Base-by-base conservation (phyloP, 2,329 filamentous ascomycete genomes). In the Cordyceps militaris region DNA sequence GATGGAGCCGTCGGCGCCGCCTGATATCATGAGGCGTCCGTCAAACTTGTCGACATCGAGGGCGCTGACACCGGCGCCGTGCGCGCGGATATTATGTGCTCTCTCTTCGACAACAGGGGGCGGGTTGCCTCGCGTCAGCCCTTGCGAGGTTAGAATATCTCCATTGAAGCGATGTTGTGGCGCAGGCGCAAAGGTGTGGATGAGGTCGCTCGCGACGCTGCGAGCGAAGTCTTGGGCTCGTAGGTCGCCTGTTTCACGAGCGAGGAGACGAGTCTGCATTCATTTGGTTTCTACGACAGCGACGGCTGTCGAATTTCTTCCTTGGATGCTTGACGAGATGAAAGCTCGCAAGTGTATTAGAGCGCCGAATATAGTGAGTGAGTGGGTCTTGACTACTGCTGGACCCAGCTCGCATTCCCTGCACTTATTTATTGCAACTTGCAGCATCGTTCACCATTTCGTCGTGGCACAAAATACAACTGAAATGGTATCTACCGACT, bases 1-100 rank as follows among this genome's bases (percentile, higher is more conserved):
- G 66, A 97, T 84, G 1, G 88, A 88, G 10, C 88, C 89, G 67
- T 96, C 91, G 4, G 89, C 87, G 30, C 92, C 91, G 4, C 90
- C 93, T 0, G 92, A 96, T 2, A 96, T 73, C 61, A 97, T 79
- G 63, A 89, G 88, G 65, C 69, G 68, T 3, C 89, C 90, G 61
- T 94, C 89, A 66, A 94, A 91, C 51, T 85, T 83, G 66, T 97
- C 92, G 40, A 96, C 80, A 0, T 88, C 85, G 42, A 97, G 75
- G 40, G 87, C 84, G 66, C 87, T 94, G 38, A 92, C 88, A 14
- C 91, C 91, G 4, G 89, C 82, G 56, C 83, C 80, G 71, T 96
- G 91, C 1, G 91, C 89, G 77, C 79, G 80, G 60, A 79, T 68
- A 19, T 72, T 67, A 43, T 70, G 69, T 16, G 65, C 64, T n/a